Evolutionary conservation across 805 yeast species (phyloP), one percentile per base, ranked within the genome.

Genomic region (Wickerhamomyces queroliae): DNA sequence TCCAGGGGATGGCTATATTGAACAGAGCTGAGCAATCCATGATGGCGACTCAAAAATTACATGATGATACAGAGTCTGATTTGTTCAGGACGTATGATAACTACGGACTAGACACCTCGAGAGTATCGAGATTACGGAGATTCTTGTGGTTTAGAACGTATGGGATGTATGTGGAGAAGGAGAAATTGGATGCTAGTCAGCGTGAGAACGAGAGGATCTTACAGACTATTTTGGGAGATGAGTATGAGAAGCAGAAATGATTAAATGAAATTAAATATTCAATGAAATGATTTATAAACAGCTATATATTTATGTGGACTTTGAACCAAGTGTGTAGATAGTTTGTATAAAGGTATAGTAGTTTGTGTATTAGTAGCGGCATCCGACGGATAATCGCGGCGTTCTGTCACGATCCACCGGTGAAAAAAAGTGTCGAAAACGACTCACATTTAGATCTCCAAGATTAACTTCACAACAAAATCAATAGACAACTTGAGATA

Each of bases 171-270:
- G 43, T 45, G 8, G 48, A 58, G 12, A 48, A 53, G 30, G 60
- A 53, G 1, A 59, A 58, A 17, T 46, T 65, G 16, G 67, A 64
- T 39, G 39, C 49, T n/a, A 63, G 64, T 38, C 63, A 66, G 4
- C 46, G 40, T 18, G 93, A 83, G 58, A 83, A 90, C 64, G 97
- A 90, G 63, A 74, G 74, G 57, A 67, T 87, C 44, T 72, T 90
- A 46, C 91, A 91, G 53, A 77, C 77, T 56, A 68, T 87, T 43
- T 83, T 86, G 32, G 79, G 85, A 52, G 89, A 81, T 35, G 81
- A 83, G 66, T 82, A 82, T 64, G 78, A 83, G 63, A 84, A n/a
- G 11, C 15, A 25, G 13, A n/a, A n/a, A n/a, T n/a, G n/a, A n/a
- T n/a, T n/a, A n/a, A n/a, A n/a, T n/a, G n/a, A n/a, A n/a, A n/a